Percentiles rank a stretch among this genome's conserved stretches.
Evolutionary conservation across 2,329 filamentous ascomycete genomes (phyloP).

Genomic region (Aspergillus unguis): DNA sequence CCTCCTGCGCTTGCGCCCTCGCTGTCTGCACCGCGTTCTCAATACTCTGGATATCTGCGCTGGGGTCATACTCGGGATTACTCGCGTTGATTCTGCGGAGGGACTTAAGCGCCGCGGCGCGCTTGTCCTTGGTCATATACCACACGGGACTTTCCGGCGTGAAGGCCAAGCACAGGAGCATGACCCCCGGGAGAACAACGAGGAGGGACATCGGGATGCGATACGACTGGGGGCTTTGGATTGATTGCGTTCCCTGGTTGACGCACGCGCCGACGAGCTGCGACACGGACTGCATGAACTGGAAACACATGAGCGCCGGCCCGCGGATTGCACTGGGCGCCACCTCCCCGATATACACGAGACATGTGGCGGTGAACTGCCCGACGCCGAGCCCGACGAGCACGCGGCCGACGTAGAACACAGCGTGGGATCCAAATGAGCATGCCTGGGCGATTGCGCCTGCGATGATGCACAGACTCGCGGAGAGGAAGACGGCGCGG

Average conservation of each 20-base stretch:
- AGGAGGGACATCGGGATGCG: constrained; percentile 28
- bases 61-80: constrained; percentile 28
- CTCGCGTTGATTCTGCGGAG: constrained; percentile 36
- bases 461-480: constrained; percentile 32
- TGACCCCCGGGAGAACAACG: constrained; percentile 22
- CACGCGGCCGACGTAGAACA: constrained; percentile 29
- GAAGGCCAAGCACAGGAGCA: constrained; percentile 24
- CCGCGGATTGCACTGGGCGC: constrained; percentile 25
- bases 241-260: constrained; percentile 28
- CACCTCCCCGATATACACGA: constrained; percentile 34
- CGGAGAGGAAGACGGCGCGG: constrained; percentile 34
- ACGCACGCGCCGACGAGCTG: constrained; percentile 29
- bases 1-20: constrained; percentile 24
- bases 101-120: constrained; percentile 28
- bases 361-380: constrained; percentile 31
- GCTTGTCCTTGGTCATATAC: constrained; percentile 30
- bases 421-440: constrained; percentile 17
- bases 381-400: constrained; percentile 31
- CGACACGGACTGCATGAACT: constrained; percentile 30
- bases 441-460: constrained; percentile 29
- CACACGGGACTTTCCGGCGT: constrained; percentile 31
- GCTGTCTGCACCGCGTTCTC: constrained; percentile 24
- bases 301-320: constrained; percentile 29
- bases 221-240: constrained; percentile 23
- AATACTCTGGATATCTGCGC: constrained; percentile 23